Evolutionary conservation across 108 stramenopile species (phyloP).

Genomic region (Cyclotella sp.): DNA sequence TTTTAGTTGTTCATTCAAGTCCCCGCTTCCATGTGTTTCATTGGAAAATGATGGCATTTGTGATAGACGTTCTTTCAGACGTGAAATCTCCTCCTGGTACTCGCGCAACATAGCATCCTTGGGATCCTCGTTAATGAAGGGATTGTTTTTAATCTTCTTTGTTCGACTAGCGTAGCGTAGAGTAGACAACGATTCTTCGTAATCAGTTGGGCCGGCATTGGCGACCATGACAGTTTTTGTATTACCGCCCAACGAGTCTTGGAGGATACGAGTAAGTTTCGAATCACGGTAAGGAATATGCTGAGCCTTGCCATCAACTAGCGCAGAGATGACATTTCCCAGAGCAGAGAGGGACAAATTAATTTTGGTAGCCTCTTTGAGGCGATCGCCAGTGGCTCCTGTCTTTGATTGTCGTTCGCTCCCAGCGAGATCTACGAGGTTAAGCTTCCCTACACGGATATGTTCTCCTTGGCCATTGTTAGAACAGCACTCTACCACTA

Average conservation of each 20-base stretch:
- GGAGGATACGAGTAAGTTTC: slow-evolving; percentile 98
- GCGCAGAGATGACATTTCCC: slow-evolving; percentile 97
- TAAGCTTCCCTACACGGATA: slow-evolving; percentile 94
- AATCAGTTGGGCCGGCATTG: slow-evolving; percentile 96
- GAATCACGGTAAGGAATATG: slow-evolving; percentile 99
- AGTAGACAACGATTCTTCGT: slow-evolving; percentile 98
- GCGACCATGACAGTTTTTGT: slow-evolving; percentile 94
- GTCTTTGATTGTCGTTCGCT: slow-evolving; percentile 96
- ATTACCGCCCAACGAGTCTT: slow-evolving; percentile 95
- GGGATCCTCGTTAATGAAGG: slow-evolving; percentile 97
- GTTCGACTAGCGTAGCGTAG: slow-evolving; percentile 98
- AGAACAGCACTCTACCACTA: slow-evolving; percentile 61
- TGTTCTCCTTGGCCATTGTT: slow-evolving; percentile 62
- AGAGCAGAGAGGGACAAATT: slow-evolving; percentile 96
- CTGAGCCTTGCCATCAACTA: slow-evolving; percentile 92
- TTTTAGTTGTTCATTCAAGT: neutral
- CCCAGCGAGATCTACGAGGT: slow-evolving; percentile 98
- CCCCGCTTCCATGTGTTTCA: neutral
- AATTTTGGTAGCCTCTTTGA: slow-evolving; percentile 94
- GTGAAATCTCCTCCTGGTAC: slow-evolving; percentile 82
- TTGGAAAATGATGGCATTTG: slow-evolving; percentile 33
- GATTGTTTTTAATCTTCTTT: slow-evolving; percentile 99
- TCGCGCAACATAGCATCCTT: slow-evolving; percentile 95
- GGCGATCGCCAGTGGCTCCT: slow-evolving; percentile 93
- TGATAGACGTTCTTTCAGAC: slow-evolving; percentile 32